Conservation (phyloP, 257 asterid genomes). For the Solanum chiquidenum region DNA sequence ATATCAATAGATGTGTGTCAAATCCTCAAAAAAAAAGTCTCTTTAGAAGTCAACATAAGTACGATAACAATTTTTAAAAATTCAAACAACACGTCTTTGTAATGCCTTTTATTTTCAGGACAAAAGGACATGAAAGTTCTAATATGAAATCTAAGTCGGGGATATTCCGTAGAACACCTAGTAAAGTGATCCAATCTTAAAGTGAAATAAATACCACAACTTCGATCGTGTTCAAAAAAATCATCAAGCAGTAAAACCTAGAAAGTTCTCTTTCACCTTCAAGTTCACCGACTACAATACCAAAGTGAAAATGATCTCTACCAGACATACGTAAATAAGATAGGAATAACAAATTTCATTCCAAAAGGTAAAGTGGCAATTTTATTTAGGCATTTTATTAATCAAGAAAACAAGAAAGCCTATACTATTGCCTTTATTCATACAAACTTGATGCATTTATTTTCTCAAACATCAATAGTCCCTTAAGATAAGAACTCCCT, state of each 20-base stretch:
- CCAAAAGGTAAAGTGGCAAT: not conserved
- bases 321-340: not conserved
- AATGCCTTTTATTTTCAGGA: no score
- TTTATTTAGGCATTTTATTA: not conserved
- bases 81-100: not conserved
- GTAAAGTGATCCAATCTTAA: not conserved
- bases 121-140: not conserved
- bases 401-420: not conserved
- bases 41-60: no score
- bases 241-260: not conserved
- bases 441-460: not conserved
- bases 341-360: not conserved
- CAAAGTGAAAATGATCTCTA: not conserved
- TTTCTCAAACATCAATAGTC: not conserved
- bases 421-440: not conserved
- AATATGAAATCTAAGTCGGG: not conserved
- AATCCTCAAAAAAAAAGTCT: no score
- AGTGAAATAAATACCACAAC: no score
- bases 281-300: not conserved
- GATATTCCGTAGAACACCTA: not conserved
- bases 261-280: not conserved
- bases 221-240: not conserved
- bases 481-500: no score
- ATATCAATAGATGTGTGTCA: not conserved
- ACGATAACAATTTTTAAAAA: no score